Evolutionary conservation across 2,329 filamentous ascomycete species (phyloP), one percentile per base, ranked within the genome.

Genomic region (Venturia asperata): DNA sequence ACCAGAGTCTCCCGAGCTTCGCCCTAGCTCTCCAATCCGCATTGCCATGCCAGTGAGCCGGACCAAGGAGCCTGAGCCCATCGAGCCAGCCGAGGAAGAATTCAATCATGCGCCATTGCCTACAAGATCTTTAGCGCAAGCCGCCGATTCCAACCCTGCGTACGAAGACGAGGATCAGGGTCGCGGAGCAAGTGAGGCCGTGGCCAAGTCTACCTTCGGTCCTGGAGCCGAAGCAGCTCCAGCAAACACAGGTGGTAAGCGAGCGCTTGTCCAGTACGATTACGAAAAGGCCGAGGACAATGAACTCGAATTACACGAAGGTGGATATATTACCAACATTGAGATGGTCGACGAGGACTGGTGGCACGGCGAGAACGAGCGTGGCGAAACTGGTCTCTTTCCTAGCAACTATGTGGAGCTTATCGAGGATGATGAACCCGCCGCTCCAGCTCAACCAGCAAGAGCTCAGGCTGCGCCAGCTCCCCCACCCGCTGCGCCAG

Each of bases 211-310:
- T 30, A 78, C 77, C 1, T 80, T 79, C 66, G 79, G 78, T 41
- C 72, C 71, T 65, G 74, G 75, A n/a, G 74, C 77, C 65, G 70
- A 71, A 41, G 75, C 77, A 37, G 71, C 76, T 1, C 71, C 75
- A 21, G 74, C 74, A 5, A 70, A 71, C 27, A 70, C 71, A 39
- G 83, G 83, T 43, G 89, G 89, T 64, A 84, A 87, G 73, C 86
- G 86, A 61, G 94, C 94, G 1, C 72, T 95, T 66, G 85, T 94
- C 43, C 87, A 94, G 72, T 99, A 94, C 74, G 94, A 99, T 74
- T 99, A 99, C 73, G 93, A 97, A 72, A 97, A 95, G 78, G 92
- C 92, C 0, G 94, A 99, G 76, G 92, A 96, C 70, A 99, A 99
- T 72, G 94, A 99, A 78, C 85, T 99, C 66, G 92, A 96, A 69